A percentile compares a stretch with the other conserved stretches of the same genome.
Evolutionary conservation across 345 rosid genomes (phyloP).

Genomic region (Dimocarpus longan): DNA sequence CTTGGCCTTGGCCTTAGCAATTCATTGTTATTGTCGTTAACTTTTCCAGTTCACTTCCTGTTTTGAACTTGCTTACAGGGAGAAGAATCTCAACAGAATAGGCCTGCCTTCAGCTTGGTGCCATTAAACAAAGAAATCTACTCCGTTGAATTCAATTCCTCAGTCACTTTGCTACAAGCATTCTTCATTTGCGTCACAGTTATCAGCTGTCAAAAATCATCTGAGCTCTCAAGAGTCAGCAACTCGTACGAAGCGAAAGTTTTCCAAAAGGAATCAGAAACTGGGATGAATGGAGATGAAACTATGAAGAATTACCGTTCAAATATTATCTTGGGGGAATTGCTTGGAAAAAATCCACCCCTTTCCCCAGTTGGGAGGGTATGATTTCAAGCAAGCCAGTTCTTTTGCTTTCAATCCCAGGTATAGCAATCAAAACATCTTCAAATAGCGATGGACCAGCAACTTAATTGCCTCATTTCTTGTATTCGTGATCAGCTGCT

Average conservation of each 20-base stretch:
- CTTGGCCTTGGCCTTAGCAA: neutral
- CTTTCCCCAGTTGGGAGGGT: constrained; percentile 85
- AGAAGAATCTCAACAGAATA: constrained; percentile 30
- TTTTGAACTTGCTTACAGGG: constrained; percentile 35
- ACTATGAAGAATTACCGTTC: constrained; percentile 20
- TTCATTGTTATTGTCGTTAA: neutral
- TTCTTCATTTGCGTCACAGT: constrained; percentile 64
- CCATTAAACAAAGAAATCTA: constrained; percentile 55
- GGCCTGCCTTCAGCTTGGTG: constrained; percentile 57
- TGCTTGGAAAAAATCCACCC: constrained; percentile 60
- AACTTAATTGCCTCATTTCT: neutral
- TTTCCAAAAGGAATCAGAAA: constrained; percentile 23
- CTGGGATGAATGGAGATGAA: constrained; percentile 19
- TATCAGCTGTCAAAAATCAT: constrained; percentile 42
- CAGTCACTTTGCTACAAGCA: constrained; percentile 67
- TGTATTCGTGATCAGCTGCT: neutral
- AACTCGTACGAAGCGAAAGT: constrained; percentile 24
- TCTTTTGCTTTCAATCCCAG: constrained; percentile 9
- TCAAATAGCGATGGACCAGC: neutral
- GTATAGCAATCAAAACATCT: constrained; percentile 19
- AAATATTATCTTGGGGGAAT: constrained; percentile 12
- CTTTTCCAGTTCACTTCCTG: neutral
- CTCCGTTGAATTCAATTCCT: constrained; percentile 63
- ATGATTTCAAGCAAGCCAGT: constrained; percentile 26
- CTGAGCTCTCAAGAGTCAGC: constrained; percentile 28